Evolutionary conservation across 805 yeast genomes (phyloP), one percentile per base, ranked within the genome.

Genomic region (Ogataea paraovalis): DNA sequence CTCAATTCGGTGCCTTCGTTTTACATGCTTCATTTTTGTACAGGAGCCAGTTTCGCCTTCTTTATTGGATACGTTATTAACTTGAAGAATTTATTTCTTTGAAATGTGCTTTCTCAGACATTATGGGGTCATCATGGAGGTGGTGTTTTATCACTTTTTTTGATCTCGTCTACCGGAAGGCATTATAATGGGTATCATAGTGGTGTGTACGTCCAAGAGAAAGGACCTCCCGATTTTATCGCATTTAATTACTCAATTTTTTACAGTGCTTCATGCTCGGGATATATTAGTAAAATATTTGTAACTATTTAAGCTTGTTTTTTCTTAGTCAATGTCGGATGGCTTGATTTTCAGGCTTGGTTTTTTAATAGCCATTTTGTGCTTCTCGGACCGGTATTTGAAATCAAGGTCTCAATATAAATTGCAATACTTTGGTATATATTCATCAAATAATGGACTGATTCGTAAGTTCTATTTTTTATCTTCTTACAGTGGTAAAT

Each of bases 201-300:
- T 52, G 47, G 41, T 42, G 49, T 44, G 39, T 42, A 41, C 28
- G 41, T 52, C 59, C 63, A 39, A 58, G 56, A 58, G 39, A 42
- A 50, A 48, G 22, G 47, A 56, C 59, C 57, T 43, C 46, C 46
- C 46, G 46, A 56, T 59, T 56, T 59, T 59, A 58, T 60, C 64
- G 64, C 64, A 51, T 52, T 47, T 51, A 50, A 49, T 44, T 52
- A 44, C 16, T 43, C 19, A 42, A 34, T 50, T 55, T 44, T 41
- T 47, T 47, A 41, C 30, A 45, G 44, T 55, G 64, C 66, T 61
- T 61, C 66, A 60, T 59, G 65, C 65, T 61, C 58, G 61, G 64
- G 64, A 42, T 45, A 55, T 52, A 57, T 54, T 32, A 37, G 18
- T 42, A 30, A 33, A 42, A 34, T 18, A 13, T 4, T 23, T 14